Evolutionary conservation across 257 asterid species (phyloP).

Genomic region (Knoxia roxburghii): DNA sequence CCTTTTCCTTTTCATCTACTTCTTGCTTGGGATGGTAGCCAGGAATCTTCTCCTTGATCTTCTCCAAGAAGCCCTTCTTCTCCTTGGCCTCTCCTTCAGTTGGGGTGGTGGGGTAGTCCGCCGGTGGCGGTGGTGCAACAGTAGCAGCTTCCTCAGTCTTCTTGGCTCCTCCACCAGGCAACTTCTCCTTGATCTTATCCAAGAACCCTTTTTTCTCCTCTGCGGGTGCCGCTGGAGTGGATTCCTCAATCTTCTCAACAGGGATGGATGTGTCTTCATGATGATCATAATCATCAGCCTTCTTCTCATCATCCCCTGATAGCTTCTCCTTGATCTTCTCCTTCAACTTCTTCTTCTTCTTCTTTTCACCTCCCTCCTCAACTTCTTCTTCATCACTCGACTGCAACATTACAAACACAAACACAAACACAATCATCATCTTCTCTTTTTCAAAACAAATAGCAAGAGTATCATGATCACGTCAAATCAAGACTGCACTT

Average conservation of each 20-base stretch:
- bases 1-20: conserved; percentile 40
- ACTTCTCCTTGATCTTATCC: conserved; percentile 81
- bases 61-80: conserved; percentile 70
- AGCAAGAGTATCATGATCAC: no score
- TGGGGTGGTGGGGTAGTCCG: no score
- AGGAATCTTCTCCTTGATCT: conserved; percentile 87
- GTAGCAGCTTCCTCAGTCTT: no score
- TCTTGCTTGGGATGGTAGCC: conserved; percentile 69
- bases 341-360: conserved; percentile 69
- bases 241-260: conserved; percentile 48
- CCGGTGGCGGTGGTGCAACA: no score
- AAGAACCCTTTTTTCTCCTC: conserved; percentile 78
- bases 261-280: conserved; percentile 43
- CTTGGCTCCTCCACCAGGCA: conserved; percentile 57
- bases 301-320: conserved; percentile 33
- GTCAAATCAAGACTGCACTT: no score
- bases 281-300: neutral
- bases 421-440: neutral
- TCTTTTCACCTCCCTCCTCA: conserved; percentile 45
- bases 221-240: conserved; percentile 8
- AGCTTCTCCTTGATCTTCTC: conserved; percentile 51
- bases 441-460: no score
- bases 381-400: conserved; percentile 70
- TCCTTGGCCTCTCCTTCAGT: conserved; percentile 34
- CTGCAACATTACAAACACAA: conserved; percentile 27